Conservation (phyloP, 2,329 filamentous ascomycete species). For the Arachnomyces sp. region DNA sequence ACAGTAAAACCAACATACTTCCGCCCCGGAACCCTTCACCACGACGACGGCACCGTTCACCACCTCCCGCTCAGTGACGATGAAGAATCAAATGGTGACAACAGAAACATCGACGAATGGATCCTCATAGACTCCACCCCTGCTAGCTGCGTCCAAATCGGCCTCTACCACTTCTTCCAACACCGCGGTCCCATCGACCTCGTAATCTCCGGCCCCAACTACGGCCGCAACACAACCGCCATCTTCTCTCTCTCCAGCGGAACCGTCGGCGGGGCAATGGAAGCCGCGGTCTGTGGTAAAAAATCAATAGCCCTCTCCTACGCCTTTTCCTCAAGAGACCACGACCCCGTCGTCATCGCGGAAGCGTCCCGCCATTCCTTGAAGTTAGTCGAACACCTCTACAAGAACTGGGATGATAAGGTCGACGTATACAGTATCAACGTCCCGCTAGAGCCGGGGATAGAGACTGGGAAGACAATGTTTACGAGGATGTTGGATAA, state of each 20-base stretch:
- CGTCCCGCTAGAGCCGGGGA: conserved; percentile 71
- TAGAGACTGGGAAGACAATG: conserved; percentile 65
- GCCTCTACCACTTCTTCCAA: conserved; percentile 70
- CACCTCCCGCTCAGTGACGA: conserved; percentile 47
- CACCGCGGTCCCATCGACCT: conserved; percentile 66
- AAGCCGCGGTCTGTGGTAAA: conserved; percentile 63
- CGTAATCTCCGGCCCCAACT: conserved; percentile 74
- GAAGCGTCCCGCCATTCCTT: conserved; percentile 69
- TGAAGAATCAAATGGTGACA: conserved; percentile 47
- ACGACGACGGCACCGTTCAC: conserved; percentile 62
- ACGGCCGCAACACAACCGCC: conserved; percentile 73
- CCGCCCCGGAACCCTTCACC: conserved; percentile 54
- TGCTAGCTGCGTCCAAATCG: conserved; percentile 74
- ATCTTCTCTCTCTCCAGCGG: conserved; percentile 72
- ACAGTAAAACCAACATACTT: conserved; percentile 80
- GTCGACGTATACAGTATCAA: conserved; percentile 89
- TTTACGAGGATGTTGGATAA: conserved; percentile 87
- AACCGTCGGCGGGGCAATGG: conserved; percentile 68
- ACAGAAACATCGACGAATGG: conserved; percentile 63
- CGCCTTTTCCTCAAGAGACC: conserved; percentile 79
- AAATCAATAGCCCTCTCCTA: conserved; percentile 77
- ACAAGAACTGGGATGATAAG: conserved; percentile 62
- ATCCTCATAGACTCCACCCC: conserved; percentile 74
- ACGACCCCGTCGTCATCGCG: conserved; percentile 73
- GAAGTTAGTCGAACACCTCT: conserved; percentile 70